Conservation (phyloP, 2,329 filamentous ascomycete species). For the Talaromyces sp. region DNA sequence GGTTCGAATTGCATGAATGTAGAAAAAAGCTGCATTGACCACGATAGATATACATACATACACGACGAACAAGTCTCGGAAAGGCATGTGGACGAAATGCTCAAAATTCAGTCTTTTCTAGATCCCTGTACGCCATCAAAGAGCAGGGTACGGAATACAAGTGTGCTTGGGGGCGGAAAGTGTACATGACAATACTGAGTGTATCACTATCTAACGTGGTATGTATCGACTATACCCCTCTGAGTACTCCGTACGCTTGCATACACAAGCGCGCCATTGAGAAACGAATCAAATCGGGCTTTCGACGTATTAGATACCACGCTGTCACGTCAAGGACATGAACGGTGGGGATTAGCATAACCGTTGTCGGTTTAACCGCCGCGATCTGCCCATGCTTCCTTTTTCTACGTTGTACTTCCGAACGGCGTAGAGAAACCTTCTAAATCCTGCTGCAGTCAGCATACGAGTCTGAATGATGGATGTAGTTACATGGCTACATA, state of each 20-base stretch:
- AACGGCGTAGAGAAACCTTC: not conserved
- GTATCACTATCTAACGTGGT: not conserved
- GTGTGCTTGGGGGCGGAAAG: not conserved
- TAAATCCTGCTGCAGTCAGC: conserved; percentile 1
- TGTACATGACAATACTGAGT: not conserved
- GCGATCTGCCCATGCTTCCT: not conserved
- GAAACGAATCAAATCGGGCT: not conserved
- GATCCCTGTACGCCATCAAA: not conserved
- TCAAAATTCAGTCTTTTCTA: not conserved
- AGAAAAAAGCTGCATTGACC: not conserved
- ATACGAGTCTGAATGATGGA: not conserved
- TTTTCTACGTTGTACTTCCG: not conserved
- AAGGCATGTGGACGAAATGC: not conserved
- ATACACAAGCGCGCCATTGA: too few relatives aligned
- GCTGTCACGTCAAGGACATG: not conserved
- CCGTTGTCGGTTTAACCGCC: conserved; percentile 4
- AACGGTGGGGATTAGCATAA: not conserved
- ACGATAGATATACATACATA: not conserved
- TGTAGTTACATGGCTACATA: not conserved
- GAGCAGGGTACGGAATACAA: not conserved
- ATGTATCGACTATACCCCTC: not conserved
- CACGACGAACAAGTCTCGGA: not conserved
- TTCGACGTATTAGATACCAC: not conserved
- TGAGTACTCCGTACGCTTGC: not conserved
- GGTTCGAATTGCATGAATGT: not conserved